Percentiles rank a stretch among this genome's conserved stretches.
Evolutionary conservation across 805 yeast species (phyloP).

Genomic region (Cyberlindnera mrakii): DNA sequence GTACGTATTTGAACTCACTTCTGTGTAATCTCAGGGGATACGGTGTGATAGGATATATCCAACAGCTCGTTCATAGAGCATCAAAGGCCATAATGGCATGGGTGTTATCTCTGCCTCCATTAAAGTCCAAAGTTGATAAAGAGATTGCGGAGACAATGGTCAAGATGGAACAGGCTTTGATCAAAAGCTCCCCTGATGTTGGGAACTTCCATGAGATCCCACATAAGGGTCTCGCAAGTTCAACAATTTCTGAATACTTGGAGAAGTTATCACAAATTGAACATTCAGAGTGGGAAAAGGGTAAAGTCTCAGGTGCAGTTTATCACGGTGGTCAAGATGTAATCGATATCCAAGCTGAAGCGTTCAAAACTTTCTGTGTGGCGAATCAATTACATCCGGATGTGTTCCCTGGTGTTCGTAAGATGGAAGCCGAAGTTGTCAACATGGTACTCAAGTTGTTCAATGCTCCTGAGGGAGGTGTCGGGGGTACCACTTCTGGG

Average conservation of each 20-base stretch:
- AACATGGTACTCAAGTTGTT: constrained; percentile 79
- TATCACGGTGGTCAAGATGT: constrained; percentile 91
- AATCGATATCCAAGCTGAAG: constrained; percentile 65
- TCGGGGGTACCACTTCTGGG: constrained; percentile 87
- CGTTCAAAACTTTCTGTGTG: constrained; percentile 71
- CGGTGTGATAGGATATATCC: constrained; percentile 32
- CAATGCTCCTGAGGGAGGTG: constrained; percentile 66
- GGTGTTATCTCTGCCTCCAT: constrained; percentile 42
- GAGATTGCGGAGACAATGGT: constrained; percentile 47
- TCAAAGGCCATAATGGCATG: constrained; percentile 25
- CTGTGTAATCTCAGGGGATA: constrained; percentile 27
- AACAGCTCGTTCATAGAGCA: background rate
- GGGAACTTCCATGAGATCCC: constrained; percentile 52
- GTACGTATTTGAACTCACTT: constrained; percentile 3
- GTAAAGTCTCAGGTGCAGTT: constrained; percentile 90
- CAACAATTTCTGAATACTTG: constrained; percentile 44
- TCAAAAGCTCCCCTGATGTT: constrained; percentile 45
- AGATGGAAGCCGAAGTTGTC: constrained; percentile 94
- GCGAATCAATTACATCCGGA: constrained; percentile 97
- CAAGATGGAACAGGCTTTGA: constrained; percentile 50
- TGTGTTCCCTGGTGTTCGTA: constrained; percentile 91
- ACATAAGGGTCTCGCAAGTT: constrained; percentile 43
- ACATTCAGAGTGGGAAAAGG: constrained; percentile 77
- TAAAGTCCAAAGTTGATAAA: constrained; percentile 49
- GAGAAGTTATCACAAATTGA: constrained; percentile 43